These are phyloP conservation scores for Artomyces pyxidatus DNA, from an alignment of 768 basidiomycete genomes.

Conservation along the genomic window DNA sequence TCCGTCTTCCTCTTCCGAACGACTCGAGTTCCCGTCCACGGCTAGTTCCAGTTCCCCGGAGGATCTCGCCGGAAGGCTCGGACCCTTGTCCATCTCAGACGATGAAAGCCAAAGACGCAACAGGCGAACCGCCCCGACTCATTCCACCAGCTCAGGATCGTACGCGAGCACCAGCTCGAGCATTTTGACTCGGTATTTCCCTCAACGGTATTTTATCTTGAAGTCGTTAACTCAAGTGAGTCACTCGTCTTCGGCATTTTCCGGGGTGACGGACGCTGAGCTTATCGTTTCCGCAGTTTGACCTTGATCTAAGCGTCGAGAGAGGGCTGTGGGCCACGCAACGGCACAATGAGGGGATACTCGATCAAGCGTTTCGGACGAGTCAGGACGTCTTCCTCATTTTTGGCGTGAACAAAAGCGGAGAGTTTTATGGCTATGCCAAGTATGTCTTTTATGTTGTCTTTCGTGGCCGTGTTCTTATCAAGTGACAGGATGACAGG, in stretches of 20 bases:
- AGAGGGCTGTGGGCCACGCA: slow-evolving; percentile 89
- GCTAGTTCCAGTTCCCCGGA: slow-evolving; percentile 8
- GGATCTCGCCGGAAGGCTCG: slow-evolving; percentile 10
- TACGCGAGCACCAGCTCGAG: slow-evolving; percentile 80
- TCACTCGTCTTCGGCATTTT: neutral
- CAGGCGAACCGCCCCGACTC: slow-evolving; percentile 17
- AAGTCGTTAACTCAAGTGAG: slow-evolving; percentile 78
- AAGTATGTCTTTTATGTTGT: slow-evolving; percentile 36
- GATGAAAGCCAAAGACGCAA: slow-evolving; percentile 30
- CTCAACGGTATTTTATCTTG: slow-evolving; percentile 86
- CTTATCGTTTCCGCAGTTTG: slow-evolving; percentile 37
- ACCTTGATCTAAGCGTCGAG: slow-evolving; percentile 73
- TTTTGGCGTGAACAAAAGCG: slow-evolving; percentile 89
- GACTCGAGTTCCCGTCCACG: slow-evolving; percentile 1
- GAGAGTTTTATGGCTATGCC: slow-evolving; percentile 92
- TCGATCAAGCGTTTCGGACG: slow-evolving; percentile 92
- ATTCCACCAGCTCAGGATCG: slow-evolving; percentile 58
- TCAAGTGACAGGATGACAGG: slow-evolving; percentile 54
- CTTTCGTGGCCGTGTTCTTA: slow-evolving; percentile 3
- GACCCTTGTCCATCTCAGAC: slow-evolving; percentile 27
- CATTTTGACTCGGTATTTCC: slow-evolving; percentile 68
- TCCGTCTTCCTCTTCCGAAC: neutral
- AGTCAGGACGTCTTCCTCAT: slow-evolving; percentile 82
- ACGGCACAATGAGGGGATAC: slow-evolving; percentile 80
- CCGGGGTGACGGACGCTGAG: neutral